Conservation (phyloP, 495 filamentous ascomycete genomes). For the Barbatosphaeria neglecta region DNA sequence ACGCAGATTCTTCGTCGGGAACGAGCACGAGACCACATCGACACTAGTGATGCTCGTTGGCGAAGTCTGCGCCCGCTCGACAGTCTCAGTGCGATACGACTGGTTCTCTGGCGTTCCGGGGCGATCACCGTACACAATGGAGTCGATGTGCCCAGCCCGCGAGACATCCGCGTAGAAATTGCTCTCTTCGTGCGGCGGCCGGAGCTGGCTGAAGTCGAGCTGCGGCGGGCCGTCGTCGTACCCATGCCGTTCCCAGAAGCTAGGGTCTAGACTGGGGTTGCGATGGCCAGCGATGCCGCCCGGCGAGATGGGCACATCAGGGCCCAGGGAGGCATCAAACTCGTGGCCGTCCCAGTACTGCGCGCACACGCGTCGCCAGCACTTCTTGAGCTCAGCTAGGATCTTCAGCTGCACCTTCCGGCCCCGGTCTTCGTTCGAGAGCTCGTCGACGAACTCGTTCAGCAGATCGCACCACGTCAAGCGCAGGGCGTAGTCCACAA, state of each 20-base stretch:
- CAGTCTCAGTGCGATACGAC: constrained; percentile 4
- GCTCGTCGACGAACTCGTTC: constrained; percentile 59
- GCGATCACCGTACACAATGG: constrained; percentile 25
- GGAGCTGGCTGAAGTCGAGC: constrained; percentile 23
- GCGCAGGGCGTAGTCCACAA: constrained; percentile 68
- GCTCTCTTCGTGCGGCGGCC: constrained; percentile 13
- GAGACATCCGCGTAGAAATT: constrained; percentile 39
- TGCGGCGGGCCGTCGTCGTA: constrained; percentile 26
- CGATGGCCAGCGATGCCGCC: constrained; percentile 54
- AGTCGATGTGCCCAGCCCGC: constrained; percentile 34
- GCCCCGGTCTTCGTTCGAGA: constrained; percentile 28
- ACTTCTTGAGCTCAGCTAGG: constrained; percentile 86
- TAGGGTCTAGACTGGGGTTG: constrained; percentile 37
- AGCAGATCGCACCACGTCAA: constrained; percentile 70
- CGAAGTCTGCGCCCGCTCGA: constrained; percentile 26
- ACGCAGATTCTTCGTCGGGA: constrained; percentile 54
- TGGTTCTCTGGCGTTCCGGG: constrained; percentile 29
- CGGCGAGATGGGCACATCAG: constrained; percentile 61
- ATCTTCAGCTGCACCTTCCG: constrained; percentile 78
- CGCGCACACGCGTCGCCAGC: constrained; percentile 86
- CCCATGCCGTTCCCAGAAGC: constrained; percentile 25
- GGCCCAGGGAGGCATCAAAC: constrained; percentile 42
- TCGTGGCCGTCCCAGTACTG: constrained; percentile 73
- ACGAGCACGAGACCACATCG: constrained; percentile 70
- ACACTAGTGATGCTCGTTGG: constrained; percentile 42